Evolutionary conservation across 192 early-diverging fungal genomes (phyloP).

Genomic region (Coemansia sp.): DNA sequence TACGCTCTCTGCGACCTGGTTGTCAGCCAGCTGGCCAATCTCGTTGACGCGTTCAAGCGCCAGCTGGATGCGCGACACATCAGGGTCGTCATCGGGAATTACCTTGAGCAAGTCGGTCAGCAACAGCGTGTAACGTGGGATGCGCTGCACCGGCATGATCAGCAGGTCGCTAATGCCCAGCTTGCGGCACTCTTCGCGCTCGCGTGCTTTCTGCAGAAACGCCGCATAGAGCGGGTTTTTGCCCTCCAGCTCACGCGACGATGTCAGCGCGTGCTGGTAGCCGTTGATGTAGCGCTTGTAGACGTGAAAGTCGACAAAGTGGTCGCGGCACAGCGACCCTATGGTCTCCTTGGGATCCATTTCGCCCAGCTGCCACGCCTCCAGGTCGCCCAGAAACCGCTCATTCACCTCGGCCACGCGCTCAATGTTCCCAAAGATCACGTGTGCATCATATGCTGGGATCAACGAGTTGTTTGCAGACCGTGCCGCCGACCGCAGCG

Average conservation of each 20-base stretch:
- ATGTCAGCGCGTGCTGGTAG: constrained; percentile 55
- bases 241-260: constrained; percentile 53
- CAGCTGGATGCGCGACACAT: constrained; percentile 34
- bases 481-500: constrained; percentile 52
- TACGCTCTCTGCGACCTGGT: constrained; percentile 50
- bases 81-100: constrained; percentile 38
- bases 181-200: constrained; percentile 57
- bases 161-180: constrained; percentile 67
- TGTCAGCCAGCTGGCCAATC: constrained; percentile 52
- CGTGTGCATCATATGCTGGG: constrained; percentile 55
- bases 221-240: constrained; percentile 53
- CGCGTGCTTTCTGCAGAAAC: constrained; percentile 53
- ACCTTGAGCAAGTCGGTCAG: constrained; percentile 52
- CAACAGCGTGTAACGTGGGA: constrained; percentile 71
- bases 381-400: constrained; percentile 54
- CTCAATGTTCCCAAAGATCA: constrained; percentile 63
- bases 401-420: constrained; percentile 55
- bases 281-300: constrained; percentile 63
- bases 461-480: constrained; percentile 54
- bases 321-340: constrained; percentile 49
- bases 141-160: constrained; percentile 76
- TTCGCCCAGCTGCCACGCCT: constrained; percentile 29
- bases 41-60: constrained; percentile 50
- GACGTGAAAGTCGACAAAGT: constrained; percentile 59
- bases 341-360: constrained; percentile 52